These are phyloP conservation scores for Thielaviopsis musarum DNA, from an alignment of 2,329 filamentous ascomycete species.

Conservation along the genomic window DNA sequence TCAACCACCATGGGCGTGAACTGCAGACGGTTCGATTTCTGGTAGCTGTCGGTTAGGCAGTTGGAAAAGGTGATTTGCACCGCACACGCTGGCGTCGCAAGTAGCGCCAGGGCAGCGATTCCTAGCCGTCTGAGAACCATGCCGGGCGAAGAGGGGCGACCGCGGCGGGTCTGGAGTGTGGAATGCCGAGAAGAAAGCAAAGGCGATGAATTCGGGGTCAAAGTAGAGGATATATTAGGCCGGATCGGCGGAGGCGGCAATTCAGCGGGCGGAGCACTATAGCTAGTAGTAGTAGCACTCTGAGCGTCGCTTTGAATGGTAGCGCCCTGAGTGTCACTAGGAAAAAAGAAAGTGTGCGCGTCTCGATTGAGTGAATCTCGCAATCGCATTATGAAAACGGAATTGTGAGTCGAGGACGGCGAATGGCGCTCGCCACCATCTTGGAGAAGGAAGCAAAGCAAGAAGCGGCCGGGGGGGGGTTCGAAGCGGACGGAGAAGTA, in stretches of 20 bases:
- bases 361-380: constrained; percentile 1
- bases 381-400: constrained; percentile 6
- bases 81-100: constrained; percentile 33
- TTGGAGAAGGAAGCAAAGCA: constrained; percentile 4
- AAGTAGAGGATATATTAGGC: too few relatives aligned
- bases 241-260: too few relatives aligned
- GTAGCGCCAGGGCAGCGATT: constrained; percentile 17
- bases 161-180: neutral
- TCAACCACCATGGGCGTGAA: constrained; percentile 62
- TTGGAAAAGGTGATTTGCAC: constrained; percentile 68
- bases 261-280: too few relatives aligned
- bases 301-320: too few relatives aligned
- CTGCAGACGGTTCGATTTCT: constrained; percentile 49
- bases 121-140: constrained; percentile 18
- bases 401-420: constrained; percentile 9
- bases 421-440: constrained; percentile 12
- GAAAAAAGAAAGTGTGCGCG: neutral
- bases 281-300: too few relatives aligned
- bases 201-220: too few relatives aligned
- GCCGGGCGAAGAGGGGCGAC: constrained; percentile 8
- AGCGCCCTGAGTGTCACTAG: too few relatives aligned
- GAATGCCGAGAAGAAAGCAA: neutral
- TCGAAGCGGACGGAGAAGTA: neutral
- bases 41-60: constrained; percentile 51
- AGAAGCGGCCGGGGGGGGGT: neutral